Evolutionary conservation across 2,329 filamentous ascomycete genomes (phyloP), one percentile per base, ranked within the genome.

Genomic region (Beauveria brongniartii): DNA sequence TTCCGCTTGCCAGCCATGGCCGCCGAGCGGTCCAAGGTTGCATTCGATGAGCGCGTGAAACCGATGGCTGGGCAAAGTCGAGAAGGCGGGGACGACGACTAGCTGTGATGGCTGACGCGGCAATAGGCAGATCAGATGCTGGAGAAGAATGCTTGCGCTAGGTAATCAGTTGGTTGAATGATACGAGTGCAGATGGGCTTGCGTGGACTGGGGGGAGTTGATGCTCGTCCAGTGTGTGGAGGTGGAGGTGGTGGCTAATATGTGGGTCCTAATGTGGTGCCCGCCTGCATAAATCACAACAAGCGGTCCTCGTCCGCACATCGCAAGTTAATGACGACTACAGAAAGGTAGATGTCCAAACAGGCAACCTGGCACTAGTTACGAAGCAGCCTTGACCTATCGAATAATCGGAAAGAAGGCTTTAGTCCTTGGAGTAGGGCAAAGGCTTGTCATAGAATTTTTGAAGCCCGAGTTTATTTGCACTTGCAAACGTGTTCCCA

Each of bases 1-100:
- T 83, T 82, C 20, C 63, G 66, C 46, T 28, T 22, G 55, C 14
- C 12, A 40, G 37, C 40, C 34, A 59, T 48, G 47, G 30, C 18
- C 18, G 16, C 22, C 34, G 16, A 41, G 41, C 41, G 34, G 14
- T 55, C 20, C 28, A 37, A 28, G 44, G 28, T 40, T 26, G 55
- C 44, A 41, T 50, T 28, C 22, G 54, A 47, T 24, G 26, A 16
- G 37, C 4, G 34, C 22, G 28, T 14, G 18, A 24, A 40, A 3
- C 4, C 34, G 34, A 37, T 16, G 34, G 34, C 12, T 37, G 34
- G 34, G 12, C 16, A 5, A 37, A 37, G 34, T 5, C 34, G 34
- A 14, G 22, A 55, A 5, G 51, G 9, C 7, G 18, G 30, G 50
- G 18, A 52, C 8, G 10, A 20, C 9, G 43, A 7, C 43, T 20